A percentile compares a stretch with the other conserved stretches of the same genome.
phyloP scores from a whole-genome alignment of 2,329 filamentous ascomycete species.

The Polytolypa hystricis region DNA sequence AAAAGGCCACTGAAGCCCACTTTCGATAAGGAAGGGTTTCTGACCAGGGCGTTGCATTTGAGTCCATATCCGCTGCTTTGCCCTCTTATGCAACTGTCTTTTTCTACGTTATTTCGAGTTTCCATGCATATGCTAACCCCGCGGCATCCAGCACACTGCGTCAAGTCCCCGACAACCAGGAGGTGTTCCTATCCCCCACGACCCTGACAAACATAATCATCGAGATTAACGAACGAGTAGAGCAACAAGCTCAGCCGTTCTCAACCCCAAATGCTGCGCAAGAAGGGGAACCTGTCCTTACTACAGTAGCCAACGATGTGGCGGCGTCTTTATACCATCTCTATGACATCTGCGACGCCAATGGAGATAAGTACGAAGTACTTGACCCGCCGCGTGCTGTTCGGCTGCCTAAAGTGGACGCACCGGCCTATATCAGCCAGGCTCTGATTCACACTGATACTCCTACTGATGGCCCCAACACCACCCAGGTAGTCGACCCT shows the following conservation, averaged over 20 bases:
- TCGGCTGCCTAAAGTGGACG: conserved; percentile 41
- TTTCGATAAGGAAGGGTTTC: neutral
- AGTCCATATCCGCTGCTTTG: too few species aligned
- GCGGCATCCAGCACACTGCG: conserved; percentile 13
- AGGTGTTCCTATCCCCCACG: conserved; percentile 75
- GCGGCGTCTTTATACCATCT: conserved; percentile 59
- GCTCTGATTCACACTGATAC: conserved; percentile 14
- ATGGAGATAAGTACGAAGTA: conserved; percentile 53
- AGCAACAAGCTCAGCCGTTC: conserved; percentile 12
- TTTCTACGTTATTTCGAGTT: neutral
- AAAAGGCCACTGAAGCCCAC: too few species aligned
- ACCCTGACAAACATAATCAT: conserved; percentile 82
- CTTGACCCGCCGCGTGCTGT: conserved; percentile 53
- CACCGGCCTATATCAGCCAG: conserved; percentile 10
- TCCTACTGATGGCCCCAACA: neutral
- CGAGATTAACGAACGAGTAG: conserved; percentile 76
- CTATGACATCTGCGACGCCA: conserved; percentile 56
- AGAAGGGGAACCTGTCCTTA: neutral
- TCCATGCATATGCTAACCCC: neutral
- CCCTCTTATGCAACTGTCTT: neutral
- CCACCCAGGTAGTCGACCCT: neutral
- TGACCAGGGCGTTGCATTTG: too few species aligned
- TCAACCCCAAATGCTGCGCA: conserved; percentile 3
- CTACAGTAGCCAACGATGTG: conserved; percentile 49
- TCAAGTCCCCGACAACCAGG: conserved; percentile 51